Conservation (phyloP, 2,329 filamentous ascomycete genomes). For the Stagonosporopsis tanaceti region DNA sequence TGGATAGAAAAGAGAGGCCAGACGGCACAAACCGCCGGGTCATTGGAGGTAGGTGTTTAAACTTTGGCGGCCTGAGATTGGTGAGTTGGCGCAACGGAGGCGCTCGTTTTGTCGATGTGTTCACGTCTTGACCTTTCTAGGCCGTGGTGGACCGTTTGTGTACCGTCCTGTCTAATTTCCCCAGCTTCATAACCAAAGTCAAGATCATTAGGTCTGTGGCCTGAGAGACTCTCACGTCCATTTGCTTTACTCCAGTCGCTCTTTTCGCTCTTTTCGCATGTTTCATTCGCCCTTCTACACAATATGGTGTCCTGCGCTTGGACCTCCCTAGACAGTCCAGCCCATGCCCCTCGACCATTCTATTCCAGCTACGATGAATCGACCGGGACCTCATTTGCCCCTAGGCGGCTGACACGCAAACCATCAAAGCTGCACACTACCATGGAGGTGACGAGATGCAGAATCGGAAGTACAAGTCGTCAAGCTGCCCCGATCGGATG, state of each 20-base stretch:
- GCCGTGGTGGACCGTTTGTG: slow-evolving; percentile 12
- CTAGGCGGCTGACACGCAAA: slow-evolving; percentile 26
- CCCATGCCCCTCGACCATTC: slow-evolving; percentile 27
- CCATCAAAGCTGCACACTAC: slow-evolving; percentile 40
- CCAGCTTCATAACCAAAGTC: slow-evolving; percentile 3
- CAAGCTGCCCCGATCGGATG: slow-evolving; percentile 11
- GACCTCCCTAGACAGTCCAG: slow-evolving; percentile 23
- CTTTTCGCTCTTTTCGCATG: slow-evolving; percentile 2
- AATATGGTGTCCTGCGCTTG: slow-evolving; percentile 33
- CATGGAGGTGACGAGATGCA: slow-evolving; percentile 43
- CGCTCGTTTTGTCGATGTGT: slow-evolving; percentile 22
- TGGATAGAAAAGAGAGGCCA: slow-evolving; percentile 17
- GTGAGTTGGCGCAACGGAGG: slow-evolving; percentile 13
- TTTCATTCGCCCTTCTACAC: not conserved
- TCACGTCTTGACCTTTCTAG: slow-evolving; percentile 14
- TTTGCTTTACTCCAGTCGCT: not conserved
- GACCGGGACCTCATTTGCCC: slow-evolving; percentile 15
- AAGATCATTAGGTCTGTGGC: not conserved
- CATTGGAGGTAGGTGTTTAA: slow-evolving; percentile 1
- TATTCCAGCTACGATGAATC: slow-evolving; percentile 26
- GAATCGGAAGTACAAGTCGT: slow-evolving; percentile 34
- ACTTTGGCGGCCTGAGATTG: slow-evolving; percentile 22
- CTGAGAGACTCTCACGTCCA: not conserved
- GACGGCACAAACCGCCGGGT: not conserved
- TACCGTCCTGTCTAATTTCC: slow-evolving; percentile 21